phyloP scores from a whole-genome alignment of 352 stramenopile genomes.

The Thalassiosira exigua region DNA sequence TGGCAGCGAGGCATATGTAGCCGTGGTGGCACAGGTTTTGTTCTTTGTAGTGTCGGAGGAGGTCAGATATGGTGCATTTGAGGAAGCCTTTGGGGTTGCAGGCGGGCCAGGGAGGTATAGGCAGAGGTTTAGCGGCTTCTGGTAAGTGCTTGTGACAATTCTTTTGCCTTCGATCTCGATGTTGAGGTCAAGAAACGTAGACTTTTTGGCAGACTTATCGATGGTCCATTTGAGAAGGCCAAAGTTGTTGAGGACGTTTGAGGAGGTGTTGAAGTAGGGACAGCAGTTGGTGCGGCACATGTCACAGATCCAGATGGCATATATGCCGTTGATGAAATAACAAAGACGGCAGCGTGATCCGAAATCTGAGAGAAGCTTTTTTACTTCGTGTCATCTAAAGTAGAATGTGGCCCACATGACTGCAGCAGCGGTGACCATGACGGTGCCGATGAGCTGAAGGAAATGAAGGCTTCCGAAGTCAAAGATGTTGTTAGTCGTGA shows the following conservation, averaged over 20 bases:
- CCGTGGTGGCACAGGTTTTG: conserved; percentile 2
- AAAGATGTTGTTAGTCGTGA: conserved; percentile 50
- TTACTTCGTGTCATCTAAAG: too few species aligned
- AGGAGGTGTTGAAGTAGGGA: too few species aligned
- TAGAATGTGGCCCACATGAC: conserved; percentile 41
- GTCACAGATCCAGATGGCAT: too few species aligned
- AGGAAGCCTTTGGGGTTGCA: too few species aligned
- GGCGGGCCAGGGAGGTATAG: conserved; percentile 47
- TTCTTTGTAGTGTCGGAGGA: conserved; percentile 6
- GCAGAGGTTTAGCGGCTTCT: conserved; percentile 62
- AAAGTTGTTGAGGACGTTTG: too few species aligned
- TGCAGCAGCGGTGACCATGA: conserved; percentile 31
- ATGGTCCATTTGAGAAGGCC: too few species aligned
- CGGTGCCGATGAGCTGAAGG: too few species aligned
- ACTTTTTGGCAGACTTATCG: too few species aligned
- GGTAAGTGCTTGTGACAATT: conserved; percentile 41
- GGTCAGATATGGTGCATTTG: conserved; percentile 13
- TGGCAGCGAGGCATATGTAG: conserved; percentile 5
- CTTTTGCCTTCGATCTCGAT: conserved; percentile 17
- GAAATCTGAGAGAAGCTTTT: too few species aligned
- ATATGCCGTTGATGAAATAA: too few species aligned
- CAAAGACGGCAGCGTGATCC: too few species aligned
- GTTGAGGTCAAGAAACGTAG: conserved; percentile 46
- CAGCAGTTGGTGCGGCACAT: too few species aligned
- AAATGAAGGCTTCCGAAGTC: conserved; percentile 31